Conservation (phyloP, 768 basidiomycete genomes). For the Calocybe gangraenosa region DNA sequence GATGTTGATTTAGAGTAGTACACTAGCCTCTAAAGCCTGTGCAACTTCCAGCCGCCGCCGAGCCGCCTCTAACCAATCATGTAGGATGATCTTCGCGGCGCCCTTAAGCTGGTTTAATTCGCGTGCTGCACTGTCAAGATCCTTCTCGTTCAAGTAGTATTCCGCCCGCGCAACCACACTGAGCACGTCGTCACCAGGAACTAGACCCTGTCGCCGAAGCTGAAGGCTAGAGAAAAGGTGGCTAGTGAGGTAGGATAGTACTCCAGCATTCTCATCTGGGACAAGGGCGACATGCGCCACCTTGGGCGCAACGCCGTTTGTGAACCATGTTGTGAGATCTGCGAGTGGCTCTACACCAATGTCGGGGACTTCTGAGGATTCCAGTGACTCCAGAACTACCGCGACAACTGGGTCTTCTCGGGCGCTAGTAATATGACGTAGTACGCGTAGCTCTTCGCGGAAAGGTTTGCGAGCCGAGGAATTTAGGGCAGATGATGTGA, state of each 20-base stretch:
- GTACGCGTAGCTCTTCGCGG: slow-evolving; percentile 81
- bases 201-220: slow-evolving; percentile 79
- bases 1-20: no score
- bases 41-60: slow-evolving; percentile 84
- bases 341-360: slow-evolving; percentile 85
- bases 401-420: slow-evolving; percentile 67
- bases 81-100: slow-evolving; percentile 64
- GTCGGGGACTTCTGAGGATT: slow-evolving; percentile 70
- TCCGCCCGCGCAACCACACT: slow-evolving; percentile 88
- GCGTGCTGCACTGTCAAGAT: slow-evolving; percentile 82
- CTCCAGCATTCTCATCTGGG: slow-evolving; percentile 84
- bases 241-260: slow-evolving; percentile 85
- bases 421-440: slow-evolving; percentile 69
- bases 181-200: slow-evolving; percentile 77
- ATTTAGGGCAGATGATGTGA: slow-evolving; percentile 60
- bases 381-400: slow-evolving; percentile 65
- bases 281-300: slow-evolving; percentile 89
- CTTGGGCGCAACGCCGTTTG: slow-evolving; percentile 74
- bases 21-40: slow-evolving; percentile 83
- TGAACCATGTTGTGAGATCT: slow-evolving; percentile 90
- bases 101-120: slow-evolving; percentile 91
- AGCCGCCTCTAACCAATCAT: slow-evolving; percentile 92
- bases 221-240: slow-evolving; percentile 67
- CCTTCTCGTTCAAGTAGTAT: slow-evolving; percentile 87
- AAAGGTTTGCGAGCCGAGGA: slow-evolving; percentile 75